Base-by-base conservation (phyloP, 371 early-diverging fungal genomes). In the Rhizopus sp. region DNA sequence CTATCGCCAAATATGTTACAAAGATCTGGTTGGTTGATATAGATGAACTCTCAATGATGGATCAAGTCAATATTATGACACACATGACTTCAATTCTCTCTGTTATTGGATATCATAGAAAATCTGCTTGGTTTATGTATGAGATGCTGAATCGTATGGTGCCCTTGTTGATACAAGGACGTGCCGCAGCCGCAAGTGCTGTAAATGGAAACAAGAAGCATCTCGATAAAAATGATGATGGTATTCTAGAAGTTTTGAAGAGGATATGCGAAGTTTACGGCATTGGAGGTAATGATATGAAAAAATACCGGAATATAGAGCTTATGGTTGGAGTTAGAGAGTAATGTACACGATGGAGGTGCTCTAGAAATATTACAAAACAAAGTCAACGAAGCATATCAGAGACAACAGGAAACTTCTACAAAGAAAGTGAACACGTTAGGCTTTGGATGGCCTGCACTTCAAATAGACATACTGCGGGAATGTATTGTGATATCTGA, bases 71-170 rank as follows among this genome's bases (percentile, higher is more conserved):
- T 50, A 61, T 83, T 6, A 81, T 81, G 53, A 84, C 89, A 1
- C 72, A 75, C n/a, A 83, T 91, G 68, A 78, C 90, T 0, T 70
- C 87, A 5, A 69, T 89, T 4, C 78, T 84, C 35, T 84, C 86
- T 0, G 68, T 68, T 6, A 78, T 92, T 53, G 90, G 88, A 17
- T 84, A 83, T 53, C 73, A 80, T 41, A 71, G 92, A 10, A 93
- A 93, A 66, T 87, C 92, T 30, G 89, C 91, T 3, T 88, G 92
- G 68, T 83, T 83, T 51, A 79, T 93, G 73, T 77, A 90, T 7
- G 85, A 87, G 62, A 85, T 84, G 13, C 77, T 81, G 16, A 80
- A 84, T n/a, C 71, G 85, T 29, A 85, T 89, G 62, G 53, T 82
- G 10, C 85, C 86, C 0, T 62, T 87, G 4, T 53, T 87, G 48